A percentile compares a stretch with the other conserved stretches of the same genome.
Evolutionary conservation across 2,329 filamentous ascomycete genomes (phyloP).

Genomic region (Xylaria sp.): DNA sequence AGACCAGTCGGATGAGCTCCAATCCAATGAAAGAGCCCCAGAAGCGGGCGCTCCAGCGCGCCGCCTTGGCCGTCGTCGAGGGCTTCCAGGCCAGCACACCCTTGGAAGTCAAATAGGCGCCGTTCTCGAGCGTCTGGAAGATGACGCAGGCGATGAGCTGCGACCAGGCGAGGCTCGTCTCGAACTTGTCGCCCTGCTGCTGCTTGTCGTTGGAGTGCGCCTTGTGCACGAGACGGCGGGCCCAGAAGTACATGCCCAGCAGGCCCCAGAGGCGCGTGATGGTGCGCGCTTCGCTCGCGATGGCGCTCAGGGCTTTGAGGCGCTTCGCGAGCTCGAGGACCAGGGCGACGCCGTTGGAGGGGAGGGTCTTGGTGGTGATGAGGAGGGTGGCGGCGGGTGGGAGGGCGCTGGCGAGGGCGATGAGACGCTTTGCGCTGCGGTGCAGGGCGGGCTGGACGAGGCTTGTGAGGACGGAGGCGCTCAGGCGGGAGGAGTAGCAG

Average conservation of each 20-base stretch:
- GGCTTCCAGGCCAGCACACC: slow-evolving; percentile 58
- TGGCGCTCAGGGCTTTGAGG: slow-evolving; percentile 55
- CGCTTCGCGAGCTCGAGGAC: slow-evolving; percentile 47
- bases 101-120: slow-evolving; percentile 68
- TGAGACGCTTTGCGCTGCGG: slow-evolving; percentile 45
- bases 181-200: slow-evolving; percentile 37
- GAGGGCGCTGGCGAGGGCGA: slow-evolving; percentile 47
- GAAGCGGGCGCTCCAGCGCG: slow-evolving; percentile 68
- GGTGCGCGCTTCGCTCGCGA: slow-evolving; percentile 66
- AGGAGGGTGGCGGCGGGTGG: slow-evolving; percentile 47
- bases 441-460: slow-evolving; percentile 54
- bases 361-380: slow-evolving; percentile 35
- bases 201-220: slow-evolving; percentile 30
- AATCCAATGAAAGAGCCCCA: slow-evolving; percentile 75
- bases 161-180: slow-evolving; percentile 52
- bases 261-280: slow-evolving; percentile 73
- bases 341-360: slow-evolving; percentile 36
- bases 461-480: slow-evolving; percentile 45
- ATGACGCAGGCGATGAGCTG: slow-evolving; percentile 63
- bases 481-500: slow-evolving; percentile 60
- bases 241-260: slow-evolving; percentile 67
- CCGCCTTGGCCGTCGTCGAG: slow-evolving; percentile 55
- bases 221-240: slow-evolving; percentile 43
- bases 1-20: slow-evolving; percentile 63
- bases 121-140: slow-evolving; percentile 81